A percentile compares a stretch with the other conserved stretches of the same genome.
These are phyloP conservation scores for Bruguiera parviflora DNA, from an alignment of 345 rosid species.

Conservation along the genomic window DNA sequence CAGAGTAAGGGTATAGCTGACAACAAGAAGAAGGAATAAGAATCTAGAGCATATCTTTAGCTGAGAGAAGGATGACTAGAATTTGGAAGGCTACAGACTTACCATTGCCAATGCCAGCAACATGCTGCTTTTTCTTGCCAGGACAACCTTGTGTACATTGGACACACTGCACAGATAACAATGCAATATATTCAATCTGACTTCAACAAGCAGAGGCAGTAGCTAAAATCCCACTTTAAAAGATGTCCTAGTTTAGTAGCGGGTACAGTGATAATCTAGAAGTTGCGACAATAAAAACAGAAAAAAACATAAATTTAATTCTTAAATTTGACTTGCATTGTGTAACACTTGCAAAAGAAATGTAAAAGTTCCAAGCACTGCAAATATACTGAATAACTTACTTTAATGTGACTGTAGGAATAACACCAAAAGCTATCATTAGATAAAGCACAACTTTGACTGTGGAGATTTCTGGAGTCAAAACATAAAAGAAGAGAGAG, in stretches of 20 bases:
- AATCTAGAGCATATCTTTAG: slow-evolving; percentile 6
- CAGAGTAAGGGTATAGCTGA: slow-evolving; percentile 79
- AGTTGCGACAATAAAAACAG: too few relatives aligned
- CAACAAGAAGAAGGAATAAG: slow-evolving; percentile 19
- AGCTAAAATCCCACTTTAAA: too few relatives aligned
- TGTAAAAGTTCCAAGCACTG: background rate
- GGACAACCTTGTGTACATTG: slow-evolving; percentile 76
- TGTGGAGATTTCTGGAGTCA: slow-evolving; percentile 54
- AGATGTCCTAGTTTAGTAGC: too few relatives aligned
- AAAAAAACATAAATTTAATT: too few relatives aligned
- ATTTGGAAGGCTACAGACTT: slow-evolving; percentile 12
- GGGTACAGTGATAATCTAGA: too few relatives aligned
- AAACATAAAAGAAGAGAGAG: slow-evolving; percentile 5
- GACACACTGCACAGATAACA: slow-evolving; percentile 44
- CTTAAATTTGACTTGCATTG: too few relatives aligned
- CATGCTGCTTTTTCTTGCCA: slow-evolving; percentile 87
- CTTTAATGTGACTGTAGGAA: slow-evolving; percentile 79
- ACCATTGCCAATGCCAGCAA: slow-evolving; percentile 91
- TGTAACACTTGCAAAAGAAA: background rate
- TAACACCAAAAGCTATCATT: slow-evolving; percentile 68
- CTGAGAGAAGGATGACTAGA: background rate
- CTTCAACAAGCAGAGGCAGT: background rate
- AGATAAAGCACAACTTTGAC: slow-evolving; percentile 50
- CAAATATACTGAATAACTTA: slow-evolving; percentile 37
- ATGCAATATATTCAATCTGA: slow-evolving; percentile 14